Evolutionary conservation across 306 rosid genomes (phyloP).

Genomic region (Glycine tomentella): DNA sequence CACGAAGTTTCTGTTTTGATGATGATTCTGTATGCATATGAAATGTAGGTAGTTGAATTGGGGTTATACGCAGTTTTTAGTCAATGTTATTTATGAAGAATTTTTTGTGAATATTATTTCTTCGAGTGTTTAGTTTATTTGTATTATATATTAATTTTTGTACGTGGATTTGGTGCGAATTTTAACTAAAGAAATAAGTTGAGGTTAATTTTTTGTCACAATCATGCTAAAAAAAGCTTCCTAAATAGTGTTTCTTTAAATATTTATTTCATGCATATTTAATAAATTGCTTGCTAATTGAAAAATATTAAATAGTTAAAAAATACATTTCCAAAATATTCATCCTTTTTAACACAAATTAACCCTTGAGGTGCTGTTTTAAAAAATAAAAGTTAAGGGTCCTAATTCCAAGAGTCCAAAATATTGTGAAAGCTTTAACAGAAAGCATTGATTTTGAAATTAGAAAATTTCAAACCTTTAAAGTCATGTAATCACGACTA

Average conservation of each 20-base stretch:
- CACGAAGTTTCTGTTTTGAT: neutral
- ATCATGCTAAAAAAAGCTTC: neutral
- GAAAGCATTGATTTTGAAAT: conserved; percentile 7
- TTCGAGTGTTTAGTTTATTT: neutral
- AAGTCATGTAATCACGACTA: conserved; percentile 98
- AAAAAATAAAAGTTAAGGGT: neutral
- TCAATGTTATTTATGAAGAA: neutral
- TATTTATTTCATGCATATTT: too few relatives aligned
- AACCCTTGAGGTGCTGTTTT: neutral
- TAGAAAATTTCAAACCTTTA: conserved; percentile 68
- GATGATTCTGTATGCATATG: neutral
- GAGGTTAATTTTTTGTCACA: neutral
- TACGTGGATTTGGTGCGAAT: neutral
- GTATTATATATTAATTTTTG: neutral
- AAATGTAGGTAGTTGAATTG: neutral
- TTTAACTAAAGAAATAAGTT: neutral
- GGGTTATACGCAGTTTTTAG: neutral
- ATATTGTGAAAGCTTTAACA: conserved; percentile 26
- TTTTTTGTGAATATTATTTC: neutral
- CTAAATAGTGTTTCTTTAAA: too few relatives aligned
- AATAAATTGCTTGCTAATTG: too few relatives aligned
- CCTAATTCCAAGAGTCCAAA: conserved; percentile 29
- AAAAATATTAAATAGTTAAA: too few relatives aligned
- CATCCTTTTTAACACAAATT: neutral
- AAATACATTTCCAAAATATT: conserved; percentile 23